Conservation (phyloP, 805 yeast species). For the Yamadazyma takamatsuzukensis region DNA sequence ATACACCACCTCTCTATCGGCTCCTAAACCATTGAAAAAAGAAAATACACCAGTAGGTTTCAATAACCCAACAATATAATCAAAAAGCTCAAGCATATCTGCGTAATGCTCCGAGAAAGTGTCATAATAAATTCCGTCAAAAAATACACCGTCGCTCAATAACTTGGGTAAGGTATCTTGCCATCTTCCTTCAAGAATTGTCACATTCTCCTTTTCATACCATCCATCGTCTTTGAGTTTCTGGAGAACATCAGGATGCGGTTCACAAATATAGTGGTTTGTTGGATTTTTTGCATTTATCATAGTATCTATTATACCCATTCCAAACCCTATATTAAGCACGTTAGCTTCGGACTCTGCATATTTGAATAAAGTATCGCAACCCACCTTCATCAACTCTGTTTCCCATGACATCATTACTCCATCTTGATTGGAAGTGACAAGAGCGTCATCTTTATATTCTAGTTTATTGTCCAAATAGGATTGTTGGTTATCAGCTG, state of each 20-base stretch:
- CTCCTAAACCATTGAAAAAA: constrained; percentile 78
- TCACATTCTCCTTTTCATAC: constrained; percentile 71
- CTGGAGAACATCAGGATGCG: constrained; percentile 84
- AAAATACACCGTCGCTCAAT: constrained; percentile 57
- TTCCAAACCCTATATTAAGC: constrained; percentile 89
- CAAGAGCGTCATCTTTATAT: constrained; percentile 63
- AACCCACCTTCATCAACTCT: constrained; percentile 74
- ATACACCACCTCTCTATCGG: constrained; percentile 40
- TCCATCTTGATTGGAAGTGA: constrained; percentile 79
- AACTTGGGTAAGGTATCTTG: constrained; percentile 73
- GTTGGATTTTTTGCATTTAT: constrained; percentile 59
- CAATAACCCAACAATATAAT: constrained; percentile 73
- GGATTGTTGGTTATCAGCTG: constrained; percentile 61
- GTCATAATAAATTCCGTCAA: constrained; percentile 91
- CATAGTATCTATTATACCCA: constrained; percentile 90
- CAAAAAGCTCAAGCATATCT: constrained; percentile 85
- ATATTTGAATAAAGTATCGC: constrained; percentile 59
- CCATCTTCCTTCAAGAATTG: constrained; percentile 86
- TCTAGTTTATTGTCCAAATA: constrained; percentile 65
- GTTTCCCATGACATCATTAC: constrained; percentile 99
- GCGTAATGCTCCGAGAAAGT: constrained; percentile 89
- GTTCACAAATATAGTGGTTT: constrained; percentile 85
- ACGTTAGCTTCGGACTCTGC: constrained; percentile 45
- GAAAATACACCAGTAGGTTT: constrained; percentile 83
- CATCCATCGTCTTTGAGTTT: constrained; percentile 76